Evolutionary conservation across 2,329 filamentous ascomycete genomes (phyloP).

Genomic region (Tolypocladium amazonense): DNA sequence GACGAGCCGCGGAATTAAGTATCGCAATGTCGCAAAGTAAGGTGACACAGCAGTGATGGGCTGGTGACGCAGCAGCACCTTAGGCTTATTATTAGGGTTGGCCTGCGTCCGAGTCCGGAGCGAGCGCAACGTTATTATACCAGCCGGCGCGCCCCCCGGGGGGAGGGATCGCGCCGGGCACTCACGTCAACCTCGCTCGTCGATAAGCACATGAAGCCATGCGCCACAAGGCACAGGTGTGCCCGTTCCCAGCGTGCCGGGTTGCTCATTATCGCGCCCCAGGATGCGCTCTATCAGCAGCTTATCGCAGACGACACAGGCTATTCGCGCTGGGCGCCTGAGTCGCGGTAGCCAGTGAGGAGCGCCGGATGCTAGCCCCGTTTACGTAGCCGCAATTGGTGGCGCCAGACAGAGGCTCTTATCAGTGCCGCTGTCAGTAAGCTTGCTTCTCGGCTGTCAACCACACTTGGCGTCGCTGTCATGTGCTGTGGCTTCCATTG

Average conservation of each 20-base stretch:
- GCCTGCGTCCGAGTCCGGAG: background rate
- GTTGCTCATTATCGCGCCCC: background rate
- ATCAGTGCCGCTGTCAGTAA: background rate
- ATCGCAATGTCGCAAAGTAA: background rate
- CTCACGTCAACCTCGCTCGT: background rate
- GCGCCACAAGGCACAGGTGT: background rate
- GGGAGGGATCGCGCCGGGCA: background rate
- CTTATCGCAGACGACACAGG: background rate
- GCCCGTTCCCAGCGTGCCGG: background rate
- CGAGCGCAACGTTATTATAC: background rate
- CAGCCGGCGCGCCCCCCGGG: background rate
- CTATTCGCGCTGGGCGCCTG: background rate
- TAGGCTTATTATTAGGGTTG: background rate
- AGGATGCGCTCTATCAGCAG: background rate
- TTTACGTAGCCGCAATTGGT: conserved; percentile 21
- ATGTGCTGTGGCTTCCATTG: background rate
- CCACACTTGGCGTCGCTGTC: background rate
- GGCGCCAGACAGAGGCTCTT: background rate
- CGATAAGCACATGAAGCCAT: background rate
- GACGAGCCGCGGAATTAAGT: background rate
- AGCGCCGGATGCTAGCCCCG: background rate
- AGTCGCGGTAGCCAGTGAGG: conserved; percentile 4
- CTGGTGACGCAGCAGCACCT: background rate
- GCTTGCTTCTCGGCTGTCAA: background rate
- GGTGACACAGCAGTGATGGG: background rate